A percentile compares a stretch with the other conserved stretches of the same genome.
Conservation (phyloP, 2,329 filamentous ascomycete genomes). For the Chaetothyriales sp. region DNA sequence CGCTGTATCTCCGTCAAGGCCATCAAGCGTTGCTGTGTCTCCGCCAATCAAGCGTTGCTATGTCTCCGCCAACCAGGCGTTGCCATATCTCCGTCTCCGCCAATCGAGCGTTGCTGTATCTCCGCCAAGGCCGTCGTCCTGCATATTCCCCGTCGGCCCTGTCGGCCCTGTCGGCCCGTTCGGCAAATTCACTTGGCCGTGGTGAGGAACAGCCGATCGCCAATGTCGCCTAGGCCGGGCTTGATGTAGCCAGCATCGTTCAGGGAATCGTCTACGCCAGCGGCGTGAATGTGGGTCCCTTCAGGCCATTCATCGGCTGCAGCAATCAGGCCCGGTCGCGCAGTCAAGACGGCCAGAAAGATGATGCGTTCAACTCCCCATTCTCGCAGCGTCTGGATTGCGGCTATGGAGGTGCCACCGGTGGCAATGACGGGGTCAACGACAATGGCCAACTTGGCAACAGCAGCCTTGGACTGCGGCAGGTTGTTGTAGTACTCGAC, state of each 20-base stretch:
- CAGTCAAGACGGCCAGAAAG: slow-evolving; percentile 62
- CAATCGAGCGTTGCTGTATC: slow-evolving; percentile 66
- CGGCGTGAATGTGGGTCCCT: slow-evolving; percentile 55
- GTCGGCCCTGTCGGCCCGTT: no score
- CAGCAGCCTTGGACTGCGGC: slow-evolving; percentile 33
- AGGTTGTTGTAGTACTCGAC: slow-evolving; percentile 99
- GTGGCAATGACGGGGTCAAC: slow-evolving; percentile 91
- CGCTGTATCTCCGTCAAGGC: no score
- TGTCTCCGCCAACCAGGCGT: no score
- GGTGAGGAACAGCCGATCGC: slow-evolving; percentile 78
- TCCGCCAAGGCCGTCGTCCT: slow-evolving; percentile 34
- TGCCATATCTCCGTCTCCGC: no score
- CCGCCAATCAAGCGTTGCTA: no score
- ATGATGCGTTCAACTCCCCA: slow-evolving; percentile 81
- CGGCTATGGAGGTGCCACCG: slow-evolving; percentile 75
- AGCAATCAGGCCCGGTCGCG: slow-evolving; percentile 52
- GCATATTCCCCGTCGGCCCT: no score
- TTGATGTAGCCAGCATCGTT: slow-evolving; percentile 78
- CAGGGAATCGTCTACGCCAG: slow-evolving; percentile 60
- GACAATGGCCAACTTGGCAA: slow-evolving; percentile 57
- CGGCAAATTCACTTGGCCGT: slow-evolving; percentile 58
- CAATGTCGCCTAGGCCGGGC: slow-evolving; percentile 80
- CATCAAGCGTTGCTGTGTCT: no score
- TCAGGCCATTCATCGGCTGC: slow-evolving; percentile 63
- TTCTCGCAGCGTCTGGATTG: slow-evolving; percentile 75